Evolutionary conservation across 768 basidiomycete species (phyloP), one percentile per base, ranked within the genome.

Genomic region (Chalciporus sphaerocephalus): DNA sequence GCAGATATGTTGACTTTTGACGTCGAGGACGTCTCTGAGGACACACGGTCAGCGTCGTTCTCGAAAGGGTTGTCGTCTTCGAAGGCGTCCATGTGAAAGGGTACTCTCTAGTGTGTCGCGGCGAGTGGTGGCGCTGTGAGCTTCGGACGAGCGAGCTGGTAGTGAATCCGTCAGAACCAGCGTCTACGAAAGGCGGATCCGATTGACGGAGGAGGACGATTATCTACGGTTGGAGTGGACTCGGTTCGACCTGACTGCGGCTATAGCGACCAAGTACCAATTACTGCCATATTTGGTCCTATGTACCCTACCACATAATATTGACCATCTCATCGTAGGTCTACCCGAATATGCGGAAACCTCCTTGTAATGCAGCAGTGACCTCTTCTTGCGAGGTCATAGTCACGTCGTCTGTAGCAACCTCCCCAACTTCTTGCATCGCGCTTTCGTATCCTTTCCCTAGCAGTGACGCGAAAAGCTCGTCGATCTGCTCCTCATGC

Each of bases 401-500:
- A 6, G 59, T 58, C 24, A 44, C 46, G 13, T 51, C 56, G 47
- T 55, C 49, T 37, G 57, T 62, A 15, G 53, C 61, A 28, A 68
- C 67, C 39, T 67, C 49, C n/a, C 56, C 59, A 36, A 43, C 55
- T 39, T 43, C 52, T 36, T 45, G 53, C 50, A 58, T 55, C 12
- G 67, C 60, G 38, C 61, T 59, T 55, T 80, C 78, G 44, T 79
- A 81, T 7, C 85, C 85, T 60, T 75, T 83, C 1, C 94, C 93
- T 23, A 98, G 73, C 35, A 99, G 65, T 22, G 88, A 91, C 20
- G 82, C 76, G 66, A 99, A 98, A 43, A 98, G 67, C 62, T 98
- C 95, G 59, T 99, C 94, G 43, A 93, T 78, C 69, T 98, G 96
- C 59, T 92, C 92, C 48, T 97, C 92, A 52, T 95, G 92, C 96